phyloP scores from a whole-genome alignment of 805 yeast species.

The Candida anglica region DNA sequence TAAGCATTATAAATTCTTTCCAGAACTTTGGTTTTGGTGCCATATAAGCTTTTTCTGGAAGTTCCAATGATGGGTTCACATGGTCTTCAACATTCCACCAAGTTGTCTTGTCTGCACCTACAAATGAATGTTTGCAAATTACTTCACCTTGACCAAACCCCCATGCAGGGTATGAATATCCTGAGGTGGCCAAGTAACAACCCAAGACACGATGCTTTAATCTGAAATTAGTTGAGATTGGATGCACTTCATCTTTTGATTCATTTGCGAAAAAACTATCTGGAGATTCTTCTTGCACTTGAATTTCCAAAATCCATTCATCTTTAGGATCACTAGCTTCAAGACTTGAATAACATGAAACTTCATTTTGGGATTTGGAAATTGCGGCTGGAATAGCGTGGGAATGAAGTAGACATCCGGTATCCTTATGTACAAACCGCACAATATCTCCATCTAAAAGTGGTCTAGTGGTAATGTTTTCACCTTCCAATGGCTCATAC shows the following conservation, averaged over 20 bases:
- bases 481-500: conserved; percentile 16
- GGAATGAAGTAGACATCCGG: conserved; percentile 78
- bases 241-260: conserved; percentile 53
- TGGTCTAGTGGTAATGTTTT: conserved; percentile 5
- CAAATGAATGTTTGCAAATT: conserved; percentile 54
- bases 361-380: conserved; percentile 67
- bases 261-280: conserved; percentile 43
- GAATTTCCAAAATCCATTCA: conserved; percentile 87
- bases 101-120: conserved; percentile 55
- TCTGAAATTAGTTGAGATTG: conserved; percentile 73
- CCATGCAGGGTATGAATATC: conserved; percentile 70
- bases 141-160: conserved; percentile 84
- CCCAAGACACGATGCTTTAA: conserved; percentile 59
- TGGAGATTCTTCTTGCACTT: conserved; percentile 49
- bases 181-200: conserved; percentile 77
- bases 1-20: conserved; percentile 70
- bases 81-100: conserved; percentile 84
- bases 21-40: conserved; percentile 49
- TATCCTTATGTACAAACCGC: conserved; percentile 65
- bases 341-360: conserved; percentile 78
- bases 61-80: conserved; percentile 43
- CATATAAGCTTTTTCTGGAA: conserved; percentile 26
- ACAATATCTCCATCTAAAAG: conserved; percentile 55
- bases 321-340: conserved; percentile 75
- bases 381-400: conserved; percentile 78